phyloP scores from a whole-genome alignment of 345 rosid species.

The Viola odorata region DNA sequence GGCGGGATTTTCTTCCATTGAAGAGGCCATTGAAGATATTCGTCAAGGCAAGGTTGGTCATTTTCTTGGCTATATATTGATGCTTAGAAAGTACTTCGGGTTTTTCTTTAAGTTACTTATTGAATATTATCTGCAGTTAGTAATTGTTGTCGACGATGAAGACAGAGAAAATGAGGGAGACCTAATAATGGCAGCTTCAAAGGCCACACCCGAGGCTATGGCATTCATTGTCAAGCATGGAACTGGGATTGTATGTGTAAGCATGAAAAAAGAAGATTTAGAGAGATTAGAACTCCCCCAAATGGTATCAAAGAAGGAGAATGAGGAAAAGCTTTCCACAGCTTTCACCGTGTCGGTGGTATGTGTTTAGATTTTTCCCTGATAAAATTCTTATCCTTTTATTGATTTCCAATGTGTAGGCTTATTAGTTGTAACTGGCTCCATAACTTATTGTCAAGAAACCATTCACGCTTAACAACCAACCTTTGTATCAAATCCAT shows the following conservation, averaged over 20 bases:
- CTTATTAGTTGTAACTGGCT: no score
- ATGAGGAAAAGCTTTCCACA: slow-evolving; percentile 75
- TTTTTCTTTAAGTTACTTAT: background rate
- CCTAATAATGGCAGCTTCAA: slow-evolving; percentile 79
- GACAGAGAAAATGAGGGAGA: slow-evolving; percentile 96
- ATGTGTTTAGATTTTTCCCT: slow-evolving; percentile 14
- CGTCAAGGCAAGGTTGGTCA: slow-evolving; percentile 62
- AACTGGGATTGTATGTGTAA: slow-evolving; percentile 86
- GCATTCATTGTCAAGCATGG: slow-evolving; percentile 93
- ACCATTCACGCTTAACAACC: no score
- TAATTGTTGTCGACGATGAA: slow-evolving; percentile 85
- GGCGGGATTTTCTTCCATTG: slow-evolving; percentile 56
- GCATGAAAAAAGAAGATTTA: slow-evolving; percentile 77
- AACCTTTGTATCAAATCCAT: background rate
- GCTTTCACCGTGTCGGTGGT: slow-evolving; percentile 93
- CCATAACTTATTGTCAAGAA: no score
- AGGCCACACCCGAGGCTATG: slow-evolving; percentile 89
- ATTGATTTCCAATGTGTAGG: no score
- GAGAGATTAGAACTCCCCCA: slow-evolving; percentile 76
- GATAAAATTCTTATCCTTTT: background rate
- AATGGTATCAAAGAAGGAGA: slow-evolving; percentile 67
- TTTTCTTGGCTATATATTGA: background rate
- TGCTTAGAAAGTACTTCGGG: no score
- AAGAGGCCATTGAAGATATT: slow-evolving; percentile 73
- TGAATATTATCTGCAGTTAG: slow-evolving; percentile 49